Conservation (phyloP, 192 early-diverging fungal genomes). For the Kickxella alabastrina region DNA sequence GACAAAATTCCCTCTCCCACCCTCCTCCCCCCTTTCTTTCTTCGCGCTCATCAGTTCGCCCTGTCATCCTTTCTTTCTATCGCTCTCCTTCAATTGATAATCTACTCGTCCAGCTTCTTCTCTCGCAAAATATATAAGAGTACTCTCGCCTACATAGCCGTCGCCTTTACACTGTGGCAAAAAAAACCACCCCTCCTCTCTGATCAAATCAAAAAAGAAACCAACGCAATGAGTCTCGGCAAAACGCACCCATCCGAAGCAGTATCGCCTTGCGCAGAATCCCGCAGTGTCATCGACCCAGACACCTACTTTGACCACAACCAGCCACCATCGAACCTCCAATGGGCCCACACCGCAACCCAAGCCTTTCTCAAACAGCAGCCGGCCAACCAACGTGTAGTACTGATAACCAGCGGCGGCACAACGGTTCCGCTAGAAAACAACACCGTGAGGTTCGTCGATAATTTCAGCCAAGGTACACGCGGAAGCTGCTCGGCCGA, state of each 20-base stretch:
- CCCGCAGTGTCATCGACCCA: constrained; percentile 53
- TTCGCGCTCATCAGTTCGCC: neutral
- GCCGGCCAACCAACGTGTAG: constrained; percentile 59
- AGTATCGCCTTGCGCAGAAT: no score
- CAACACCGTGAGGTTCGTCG: constrained; percentile 97
- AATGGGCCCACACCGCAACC: constrained; percentile 55
- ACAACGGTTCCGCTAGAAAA: constrained; percentile 94
- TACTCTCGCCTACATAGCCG: no score
- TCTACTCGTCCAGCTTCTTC: no score
- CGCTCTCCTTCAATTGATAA: no score
- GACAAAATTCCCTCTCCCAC: no score
- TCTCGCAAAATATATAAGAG: no score
- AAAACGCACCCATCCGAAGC: no score
- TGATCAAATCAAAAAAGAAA: no score
- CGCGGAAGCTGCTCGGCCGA: constrained; percentile 96
- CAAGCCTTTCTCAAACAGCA: constrained; percentile 59
- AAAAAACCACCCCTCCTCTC: no score
- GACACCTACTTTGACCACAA: constrained; percentile 76
- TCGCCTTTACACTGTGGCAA: no score
- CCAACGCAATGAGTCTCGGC: no score
- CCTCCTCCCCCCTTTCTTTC: neutral
- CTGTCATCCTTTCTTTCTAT: neutral
- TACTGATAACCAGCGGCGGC: constrained; percentile 91
- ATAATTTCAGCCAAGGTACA: constrained; percentile 97
- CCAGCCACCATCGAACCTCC: constrained; percentile 60